Base-by-base conservation (phyloP, 495 filamentous ascomycete genomes). In the Aspergillus sclerotioniger region DNA sequence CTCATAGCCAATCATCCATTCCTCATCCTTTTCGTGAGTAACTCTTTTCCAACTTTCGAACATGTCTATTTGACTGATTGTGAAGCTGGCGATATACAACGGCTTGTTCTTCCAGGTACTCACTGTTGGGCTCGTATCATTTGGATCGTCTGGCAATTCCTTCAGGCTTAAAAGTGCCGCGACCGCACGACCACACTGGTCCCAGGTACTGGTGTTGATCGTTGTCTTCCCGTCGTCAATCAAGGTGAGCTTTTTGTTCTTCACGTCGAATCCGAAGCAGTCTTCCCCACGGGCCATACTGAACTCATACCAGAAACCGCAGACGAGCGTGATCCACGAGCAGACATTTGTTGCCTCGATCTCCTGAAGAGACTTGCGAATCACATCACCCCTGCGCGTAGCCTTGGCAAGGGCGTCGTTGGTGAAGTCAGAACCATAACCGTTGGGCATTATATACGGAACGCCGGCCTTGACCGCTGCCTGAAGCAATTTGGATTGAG, bases 391-490 rank as follows among this genome's bases (percentile, higher is more conserved):
- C 3, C 64, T 39, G 35, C 66, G 32, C 0, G 15, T 59, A 0
- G 64, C 65, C 12, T 70, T n/a, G 5, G 58, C 63, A 31, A 68
- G 58, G 41, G 58, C 53, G 19, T 51, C 28, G 37, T 71, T 33
- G 0, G 59, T 62, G 50, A 67, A 63, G 57, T 85, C 82, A 13
- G 47, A 49, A 20, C 72, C 80, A 47, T 71, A 89, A 33, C 75
- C 75, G 63, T 87, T 88, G 8, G 88, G 87, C 54, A 89, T 69
- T 58, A 90, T 59, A 68, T 83, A 89, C 2, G 71, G 71, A 1
- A 90, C 79, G 19, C 80, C 80, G 2, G 88, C 86, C 39, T 80
- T 76, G 16, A 78, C 82, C 2, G 88, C 88, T 3, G 87, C 87
- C 9, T 76, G 62, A 61, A 87, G 70, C 47, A 90, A 75, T 55